phyloP scores from a whole-genome alignment of 2,329 filamentous ascomycete genomes.

The Torrubiellomyces zombiae region DNA sequence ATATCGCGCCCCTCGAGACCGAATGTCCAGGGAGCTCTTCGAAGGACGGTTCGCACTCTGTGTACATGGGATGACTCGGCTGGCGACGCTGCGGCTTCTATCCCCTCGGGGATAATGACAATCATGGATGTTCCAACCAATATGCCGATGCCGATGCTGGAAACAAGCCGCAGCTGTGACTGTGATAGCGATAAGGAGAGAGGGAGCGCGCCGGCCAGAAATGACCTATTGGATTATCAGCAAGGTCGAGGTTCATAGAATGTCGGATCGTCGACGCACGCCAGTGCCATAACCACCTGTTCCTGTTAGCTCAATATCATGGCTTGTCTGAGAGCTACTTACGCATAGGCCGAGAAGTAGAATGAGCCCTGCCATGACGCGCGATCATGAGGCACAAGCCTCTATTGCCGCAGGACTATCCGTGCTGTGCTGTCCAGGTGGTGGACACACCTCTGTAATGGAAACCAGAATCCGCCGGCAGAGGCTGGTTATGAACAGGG shows the following conservation, averaged over 20 bases:
- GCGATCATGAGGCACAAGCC: not conserved
- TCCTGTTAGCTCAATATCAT: not conserved
- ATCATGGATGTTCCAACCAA: constrained; percentile 89
- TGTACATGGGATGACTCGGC: constrained; percentile 22
- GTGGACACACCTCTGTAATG: too few relatives aligned
- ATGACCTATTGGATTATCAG: constrained; percentile 46
- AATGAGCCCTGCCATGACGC: constrained; percentile 22
- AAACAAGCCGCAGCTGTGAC: constrained; percentile 75
- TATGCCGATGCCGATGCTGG: constrained; percentile 83
- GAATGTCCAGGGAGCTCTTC: constrained; percentile 15
- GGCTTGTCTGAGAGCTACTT: constrained; percentile 8
- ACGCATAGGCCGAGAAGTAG: constrained; percentile 24
- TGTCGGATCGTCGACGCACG: constrained; percentile 17
- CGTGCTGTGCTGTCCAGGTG: not conserved
- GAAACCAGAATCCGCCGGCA: too few relatives aligned
- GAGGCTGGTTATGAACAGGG: too few relatives aligned
- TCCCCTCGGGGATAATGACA: constrained; percentile 92
- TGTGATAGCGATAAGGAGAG: constrained; percentile 76
- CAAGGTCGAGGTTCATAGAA: not conserved
- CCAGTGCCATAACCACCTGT: constrained; percentile 40
- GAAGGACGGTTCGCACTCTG: constrained; percentile 15
- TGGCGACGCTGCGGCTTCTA: constrained; percentile 68
- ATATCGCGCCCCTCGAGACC: constrained; percentile 11
- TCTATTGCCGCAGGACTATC: too few relatives aligned
- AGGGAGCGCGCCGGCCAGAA: constrained; percentile 80